phyloP scores from a whole-genome alignment of 1,139 yeast species.

The Suhomyces choctaworum region DNA sequence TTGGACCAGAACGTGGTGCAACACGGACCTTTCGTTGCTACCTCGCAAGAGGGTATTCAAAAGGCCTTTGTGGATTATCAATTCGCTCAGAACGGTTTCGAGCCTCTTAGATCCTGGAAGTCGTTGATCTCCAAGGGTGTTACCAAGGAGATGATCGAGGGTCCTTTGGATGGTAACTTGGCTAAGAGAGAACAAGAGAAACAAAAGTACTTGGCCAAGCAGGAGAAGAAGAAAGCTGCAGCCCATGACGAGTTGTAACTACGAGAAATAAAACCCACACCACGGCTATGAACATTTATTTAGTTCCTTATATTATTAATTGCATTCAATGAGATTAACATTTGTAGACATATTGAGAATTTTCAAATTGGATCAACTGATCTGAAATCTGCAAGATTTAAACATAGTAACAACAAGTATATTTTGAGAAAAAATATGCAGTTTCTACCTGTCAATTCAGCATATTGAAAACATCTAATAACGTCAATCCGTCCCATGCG shows the following conservation, averaged over 20 bases:
- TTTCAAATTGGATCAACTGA: too few species aligned
- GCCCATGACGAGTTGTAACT: conserved; percentile 3
- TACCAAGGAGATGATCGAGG: conserved; percentile 44
- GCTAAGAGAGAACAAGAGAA: conserved; percentile 34
- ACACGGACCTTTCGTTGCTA: conserved; percentile 88
- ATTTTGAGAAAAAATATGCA: too few species aligned
- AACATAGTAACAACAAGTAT: too few species aligned
- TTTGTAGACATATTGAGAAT: too few species aligned
- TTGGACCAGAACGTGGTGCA: conserved; percentile 79
- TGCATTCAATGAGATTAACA: too few species aligned
- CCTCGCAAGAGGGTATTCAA: conserved; percentile 53
- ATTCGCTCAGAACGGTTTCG: conserved; percentile 70
- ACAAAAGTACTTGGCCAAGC: conserved; percentile 25
- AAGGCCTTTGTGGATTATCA: conserved; percentile 74
- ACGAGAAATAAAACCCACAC: background rate
- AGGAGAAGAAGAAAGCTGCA: conserved; percentile 1
- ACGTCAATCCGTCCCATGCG: too few species aligned
- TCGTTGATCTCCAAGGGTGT: conserved; percentile 67
- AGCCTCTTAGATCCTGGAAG: conserved; percentile 65
- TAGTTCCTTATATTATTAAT: background rate
- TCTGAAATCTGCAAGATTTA: too few species aligned
- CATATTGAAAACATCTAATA: too few species aligned
- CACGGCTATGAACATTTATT: background rate
- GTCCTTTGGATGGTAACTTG: conserved; percentile 38
- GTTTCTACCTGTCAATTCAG: too few species aligned